Base-by-base conservation (phyloP, 2,329 filamentous ascomycete genomes). In the Cytospora paraplurivora region DNA sequence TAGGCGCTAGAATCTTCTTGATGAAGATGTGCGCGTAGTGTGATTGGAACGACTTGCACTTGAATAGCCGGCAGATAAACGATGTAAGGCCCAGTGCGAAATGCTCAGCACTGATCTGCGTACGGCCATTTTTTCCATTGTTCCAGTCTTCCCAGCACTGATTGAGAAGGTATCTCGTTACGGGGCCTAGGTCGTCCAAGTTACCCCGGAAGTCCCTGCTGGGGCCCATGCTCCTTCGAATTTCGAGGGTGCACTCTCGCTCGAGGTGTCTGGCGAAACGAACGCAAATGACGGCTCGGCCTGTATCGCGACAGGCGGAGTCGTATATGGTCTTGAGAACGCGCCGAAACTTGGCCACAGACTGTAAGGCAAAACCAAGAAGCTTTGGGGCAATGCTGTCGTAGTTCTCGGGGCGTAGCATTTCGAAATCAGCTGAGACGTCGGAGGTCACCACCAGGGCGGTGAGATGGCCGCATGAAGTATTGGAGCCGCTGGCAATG, bases 31-130 rank as follows among this genome's bases (percentile, higher is more conserved):
- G 38, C 15, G 49, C 32, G 4, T 54, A 33, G 5, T 12, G 32
- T 27, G 4, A 17, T 5, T 49, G 7, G 41, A 61, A 37, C 1
- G 55, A 8, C 6, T 44, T 53, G 38, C 13, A 27, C 10, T 55
- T 61, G 33, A 35, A 19, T 17, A 61, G 51, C 37, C 55, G 38
- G n/a, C 51, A 51, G 12, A 61, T 50, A 32, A 61, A 61, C 11
- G 19, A 41, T 17, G 59, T 37, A 32, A 61, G 38, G 1, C 59
- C 59, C 15, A 61, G 35, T 15, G 59, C 59, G 32, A 55, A 61
- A 34, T 38, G 17, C 33, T 55, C 51, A n/a, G 7, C 38, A 4
- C 13, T 49, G 51, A 55, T 33, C 17, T 55, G n/a, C n/a, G 11
- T 8, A 6, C 41, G 10, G n/a, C 19, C 51, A 34, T 50, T 7